Evolutionary conservation across 371 early-diverging fungal species (phyloP), one percentile per base, ranked within the genome.

Genomic region (Syncephalis fuscata): DNA sequence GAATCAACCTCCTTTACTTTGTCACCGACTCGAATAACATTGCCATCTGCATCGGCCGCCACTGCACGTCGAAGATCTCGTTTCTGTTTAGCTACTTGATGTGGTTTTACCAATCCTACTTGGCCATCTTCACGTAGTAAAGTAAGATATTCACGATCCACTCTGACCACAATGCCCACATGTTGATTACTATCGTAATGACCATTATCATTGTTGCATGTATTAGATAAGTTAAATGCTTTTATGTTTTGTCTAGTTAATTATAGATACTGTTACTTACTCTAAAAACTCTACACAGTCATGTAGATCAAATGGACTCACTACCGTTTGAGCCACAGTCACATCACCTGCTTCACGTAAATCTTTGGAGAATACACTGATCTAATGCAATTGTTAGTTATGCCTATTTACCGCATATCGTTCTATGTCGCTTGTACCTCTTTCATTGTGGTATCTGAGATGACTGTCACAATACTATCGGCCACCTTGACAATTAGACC

Each of bases 351-450:
- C 82, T 40, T 76, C 70, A 21, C 87, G 73, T 52, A 96, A 59
- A 65, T 94, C 92, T 55, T 86, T 87, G 9, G 85, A 66, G 61
- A 96, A 88, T 38, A 91, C 91, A 36, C 77, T 70, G 49, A 86
- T 68, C 48, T 57, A 43, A 44, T 20, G 44, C 17, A 39, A n/a
- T 3, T 16, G 17, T 17, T 10, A 41, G 27, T 39, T 10, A 26
- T 11, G 43, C n/a, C 14, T 40, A 4, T 4, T 5, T n/a, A 40
- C n/a, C 41, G 41, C n/a, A n/a, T 3, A 40, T 17, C 7, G 8
- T n/a, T 40, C 14, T 40, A 20, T n/a, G 5, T 7, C 14, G 4
- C 44, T 14, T 11, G 8, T 39, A 71, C 68, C 69, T 91, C 82
- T 41, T 78, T 68, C 41, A 73, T 49, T 15, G 78, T 73, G 5